Conservation (phyloP, 331 rosid species). For the Malus hybrid region DNA sequence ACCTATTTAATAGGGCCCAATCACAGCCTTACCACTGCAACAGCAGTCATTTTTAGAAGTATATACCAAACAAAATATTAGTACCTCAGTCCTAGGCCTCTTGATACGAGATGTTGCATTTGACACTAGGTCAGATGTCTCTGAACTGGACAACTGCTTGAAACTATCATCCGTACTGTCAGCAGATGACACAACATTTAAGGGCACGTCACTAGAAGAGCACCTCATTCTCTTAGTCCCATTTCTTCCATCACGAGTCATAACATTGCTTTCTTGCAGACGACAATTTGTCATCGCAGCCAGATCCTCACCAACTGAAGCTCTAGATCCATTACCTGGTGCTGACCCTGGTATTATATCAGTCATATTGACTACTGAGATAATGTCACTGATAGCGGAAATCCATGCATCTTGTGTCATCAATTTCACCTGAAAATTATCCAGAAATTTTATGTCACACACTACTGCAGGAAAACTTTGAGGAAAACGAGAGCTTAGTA, state of each 20-base stretch:
- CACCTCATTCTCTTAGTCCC: conserved; percentile 83
- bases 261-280: conserved; percentile 56
- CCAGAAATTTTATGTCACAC: background rate
- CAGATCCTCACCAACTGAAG: conserved; percentile 91
- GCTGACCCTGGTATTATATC: conserved; percentile 93
- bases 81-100: conserved; percentile 69
- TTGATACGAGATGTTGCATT: conserved; percentile 58
- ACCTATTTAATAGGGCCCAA: background rate
- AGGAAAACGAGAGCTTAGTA: background rate
- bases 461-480: background rate
- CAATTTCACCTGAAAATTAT: conserved; percentile 61
- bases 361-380: conserved; percentile 78
- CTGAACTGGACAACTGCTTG: conserved; percentile 43
- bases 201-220: conserved; percentile 59
- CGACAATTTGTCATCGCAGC: conserved; percentile 86
- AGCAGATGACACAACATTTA: conserved; percentile 59
- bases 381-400: conserved; percentile 69
- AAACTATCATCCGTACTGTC: conserved; percentile 54
- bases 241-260: conserved; percentile 56
- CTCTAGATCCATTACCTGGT: conserved; percentile 89
- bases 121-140: conserved; percentile 61
- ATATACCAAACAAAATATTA: background rate
- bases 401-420: conserved; percentile 48
- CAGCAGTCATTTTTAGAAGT: background rate
- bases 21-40: background rate